Conservation (phyloP, 192 early-diverging fungal genomes). For the Linnemannia schmuckeri region DNA sequence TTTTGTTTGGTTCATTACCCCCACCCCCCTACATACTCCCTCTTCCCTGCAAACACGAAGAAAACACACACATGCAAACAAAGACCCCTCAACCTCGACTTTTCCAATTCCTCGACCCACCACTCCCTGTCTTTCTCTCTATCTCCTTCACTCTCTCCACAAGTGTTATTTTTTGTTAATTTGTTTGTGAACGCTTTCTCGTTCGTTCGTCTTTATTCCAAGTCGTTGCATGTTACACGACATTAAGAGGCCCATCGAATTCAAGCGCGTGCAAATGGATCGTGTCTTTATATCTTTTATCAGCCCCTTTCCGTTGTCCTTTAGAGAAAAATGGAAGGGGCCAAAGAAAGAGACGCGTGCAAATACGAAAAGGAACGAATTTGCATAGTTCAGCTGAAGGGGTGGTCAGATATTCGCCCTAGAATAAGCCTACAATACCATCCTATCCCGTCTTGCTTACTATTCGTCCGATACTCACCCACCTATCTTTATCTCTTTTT, state of each 20-base stretch:
- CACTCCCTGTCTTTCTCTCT: not conserved
- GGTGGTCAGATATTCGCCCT: not conserved
- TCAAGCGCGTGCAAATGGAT: not conserved
- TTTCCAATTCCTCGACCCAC: not conserved
- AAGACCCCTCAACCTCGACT: not conserved
- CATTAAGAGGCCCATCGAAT: not conserved
- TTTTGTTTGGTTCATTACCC: not conserved
- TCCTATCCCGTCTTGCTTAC: not conserved
- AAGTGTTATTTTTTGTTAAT: not conserved
- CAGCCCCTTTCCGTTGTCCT: no score
- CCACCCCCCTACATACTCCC: not conserved
- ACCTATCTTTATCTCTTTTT: not conserved
- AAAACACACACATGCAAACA: not conserved
- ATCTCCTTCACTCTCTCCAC: not conserved
- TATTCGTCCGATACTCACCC: not conserved
- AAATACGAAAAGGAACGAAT: not conserved
- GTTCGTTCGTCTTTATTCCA: not conserved
- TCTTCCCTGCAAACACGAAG: not conserved
- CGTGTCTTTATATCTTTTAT: not conserved
- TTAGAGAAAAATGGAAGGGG: not conserved
- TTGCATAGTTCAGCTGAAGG: not conserved
- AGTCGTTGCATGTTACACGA: slow-evolving; percentile 2
- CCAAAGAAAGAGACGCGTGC: not conserved
- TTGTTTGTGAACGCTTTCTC: not conserved
- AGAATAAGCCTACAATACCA: not conserved